These are phyloP conservation scores for Russula dissimulans DNA, from an alignment of 768 basidiomycete genomes.

Conservation along the genomic window DNA sequence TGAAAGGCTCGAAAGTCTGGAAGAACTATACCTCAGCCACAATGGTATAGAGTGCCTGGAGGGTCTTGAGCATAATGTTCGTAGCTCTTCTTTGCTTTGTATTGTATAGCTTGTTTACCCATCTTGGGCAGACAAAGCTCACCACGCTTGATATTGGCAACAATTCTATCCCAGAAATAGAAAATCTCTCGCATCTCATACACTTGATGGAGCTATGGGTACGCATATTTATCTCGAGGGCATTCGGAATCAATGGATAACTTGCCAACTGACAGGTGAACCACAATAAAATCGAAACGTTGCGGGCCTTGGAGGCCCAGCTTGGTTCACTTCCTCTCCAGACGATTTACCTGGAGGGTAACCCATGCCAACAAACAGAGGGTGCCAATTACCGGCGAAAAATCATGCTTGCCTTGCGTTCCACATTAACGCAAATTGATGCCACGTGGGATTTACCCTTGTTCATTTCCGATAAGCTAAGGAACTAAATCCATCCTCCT, in stretches of 20 bases:
- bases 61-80: constrained; percentile 77
- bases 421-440: constrained; percentile 84
- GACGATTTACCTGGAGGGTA: constrained; percentile 92
- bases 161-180: constrained; percentile 72
- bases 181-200: constrained; percentile 71
- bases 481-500: background rate
- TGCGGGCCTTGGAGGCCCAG: constrained; percentile 59
- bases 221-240: constrained; percentile 19
- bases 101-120: background rate
- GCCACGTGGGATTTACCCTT: constrained; percentile 63
- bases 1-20: constrained; percentile 60
- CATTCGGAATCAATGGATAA: background rate
- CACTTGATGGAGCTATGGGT: constrained; percentile 95
- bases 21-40: constrained; percentile 90
- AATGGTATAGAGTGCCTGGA: constrained; percentile 82
- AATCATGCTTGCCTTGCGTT: constrained; percentile 74
- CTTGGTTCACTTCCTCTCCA: constrained; percentile 54
- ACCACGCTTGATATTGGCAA: constrained; percentile 81
- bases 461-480: constrained; percentile 2
- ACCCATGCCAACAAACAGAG: constrained; percentile 81
- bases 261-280: constrained; percentile 51
- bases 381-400: constrained; percentile 78
- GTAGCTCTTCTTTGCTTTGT: constrained; percentile 19
- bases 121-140: constrained; percentile 43
- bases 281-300: constrained; percentile 71